phyloP scores from a whole-genome alignment of 1,284 basidiomycete genomes.

The Mycena sp. region DNA sequence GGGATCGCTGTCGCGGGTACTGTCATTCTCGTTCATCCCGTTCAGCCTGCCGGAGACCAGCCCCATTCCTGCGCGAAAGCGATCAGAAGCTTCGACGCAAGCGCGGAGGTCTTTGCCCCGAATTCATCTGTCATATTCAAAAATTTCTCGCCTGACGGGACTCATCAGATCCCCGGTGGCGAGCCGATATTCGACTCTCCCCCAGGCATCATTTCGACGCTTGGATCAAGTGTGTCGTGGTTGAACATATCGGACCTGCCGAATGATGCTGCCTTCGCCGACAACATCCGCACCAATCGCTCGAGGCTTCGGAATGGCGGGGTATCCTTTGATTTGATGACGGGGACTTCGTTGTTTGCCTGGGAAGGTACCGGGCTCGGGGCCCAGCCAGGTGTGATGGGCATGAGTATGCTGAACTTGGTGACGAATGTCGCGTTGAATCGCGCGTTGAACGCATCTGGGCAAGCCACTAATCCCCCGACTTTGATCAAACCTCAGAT shows the following conservation, averaged over 20 bases:
- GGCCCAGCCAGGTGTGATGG: conserved; percentile 55
- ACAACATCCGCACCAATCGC: conserved; percentile 56
- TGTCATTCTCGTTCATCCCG: conserved; percentile 71
- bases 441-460: conserved; percentile 59
- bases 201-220: conserved; percentile 52
- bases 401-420: conserved; percentile 70
- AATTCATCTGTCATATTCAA: conserved; percentile 41
- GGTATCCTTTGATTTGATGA: conserved; percentile 60
- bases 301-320: conserved; percentile 65
- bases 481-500: conserved; percentile 64
- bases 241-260: conserved; percentile 5
- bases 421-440: conserved; percentile 74
- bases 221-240: not conserved
- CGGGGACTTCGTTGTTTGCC: conserved; percentile 60
- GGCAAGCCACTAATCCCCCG: conserved; percentile 44
- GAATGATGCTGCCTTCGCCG: conserved; percentile 57
- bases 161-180: conserved; percentile 44
- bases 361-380: conserved; percentile 62
- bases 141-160: conserved; percentile 35
- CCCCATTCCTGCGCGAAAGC: conserved; percentile 58
- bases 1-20: conserved; percentile 70
- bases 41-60: conserved; percentile 48
- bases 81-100: conserved; percentile 45
- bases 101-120: conserved; percentile 59
- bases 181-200: conserved; percentile 63